These are phyloP conservation scores for Patellaria atrata DNA, from an alignment of 495 filamentous ascomycete genomes.

Conservation along the genomic window DNA sequence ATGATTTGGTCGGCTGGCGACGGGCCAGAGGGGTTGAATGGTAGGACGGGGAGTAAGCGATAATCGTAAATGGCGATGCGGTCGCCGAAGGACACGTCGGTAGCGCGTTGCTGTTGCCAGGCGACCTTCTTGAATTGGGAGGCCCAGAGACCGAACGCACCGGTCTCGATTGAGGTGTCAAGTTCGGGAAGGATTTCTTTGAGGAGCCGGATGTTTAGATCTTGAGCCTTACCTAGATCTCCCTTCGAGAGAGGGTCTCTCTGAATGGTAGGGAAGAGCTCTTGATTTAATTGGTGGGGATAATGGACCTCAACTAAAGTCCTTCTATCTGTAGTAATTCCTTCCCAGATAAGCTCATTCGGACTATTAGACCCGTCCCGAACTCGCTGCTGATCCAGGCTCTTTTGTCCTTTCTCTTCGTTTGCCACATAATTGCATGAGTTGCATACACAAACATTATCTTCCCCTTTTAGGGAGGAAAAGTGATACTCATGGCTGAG, in stretches of 20 bases:
- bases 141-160: too few relatives aligned
- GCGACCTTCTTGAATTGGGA: too few relatives aligned
- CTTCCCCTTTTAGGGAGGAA: slow-evolving; percentile 66
- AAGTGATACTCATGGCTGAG: slow-evolving; percentile 94
- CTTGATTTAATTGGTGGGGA: slow-evolving; percentile 26
- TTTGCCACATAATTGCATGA: slow-evolving; percentile 68
- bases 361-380: neutral
- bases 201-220: slow-evolving; percentile 57
- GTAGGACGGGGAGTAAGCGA: too few relatives aligned
- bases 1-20: neutral
- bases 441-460: slow-evolving; percentile 62
- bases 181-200: slow-evolving; percentile 59
- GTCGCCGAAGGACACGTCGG: too few relatives aligned
- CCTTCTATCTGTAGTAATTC: slow-evolving; percentile 52
- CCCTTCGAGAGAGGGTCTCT: too few relatives aligned
- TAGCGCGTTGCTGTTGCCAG: too few relatives aligned
- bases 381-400: slow-evolving; percentile 35
- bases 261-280: too few relatives aligned
- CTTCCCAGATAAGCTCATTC: slow-evolving; percentile 36
- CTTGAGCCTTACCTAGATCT: slow-evolving; percentile 7
- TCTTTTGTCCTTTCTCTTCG: too few relatives aligned
- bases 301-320: slow-evolving; percentile 57
- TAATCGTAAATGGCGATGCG: slow-evolving; percentile 10
- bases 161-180: slow-evolving; percentile 52
- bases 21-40: neutral